Percentiles rank a stretch among this genome's conserved stretches.
Conservation (phyloP, 2,329 filamentous ascomycete species). For the Aspergillus vadensis region DNA sequence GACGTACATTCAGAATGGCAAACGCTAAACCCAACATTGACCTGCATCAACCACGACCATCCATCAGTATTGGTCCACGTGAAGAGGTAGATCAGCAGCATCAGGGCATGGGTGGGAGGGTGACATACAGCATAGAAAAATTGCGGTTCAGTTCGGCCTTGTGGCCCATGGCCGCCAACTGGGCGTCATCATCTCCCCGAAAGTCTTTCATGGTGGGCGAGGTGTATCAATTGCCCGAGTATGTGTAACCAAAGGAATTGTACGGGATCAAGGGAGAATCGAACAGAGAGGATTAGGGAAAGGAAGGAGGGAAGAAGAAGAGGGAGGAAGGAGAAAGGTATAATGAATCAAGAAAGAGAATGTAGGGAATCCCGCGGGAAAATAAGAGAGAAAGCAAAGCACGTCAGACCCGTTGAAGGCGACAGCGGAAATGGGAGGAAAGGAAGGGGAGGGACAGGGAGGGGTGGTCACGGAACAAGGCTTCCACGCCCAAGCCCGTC, state of each 20-base stretch:
- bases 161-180: slow-evolving; percentile 59
- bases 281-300: not conserved
- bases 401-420: not conserved
- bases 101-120: not conserved
- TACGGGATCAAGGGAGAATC: not conserved
- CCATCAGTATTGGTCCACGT: not conserved
- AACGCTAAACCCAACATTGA: slow-evolving; percentile 65
- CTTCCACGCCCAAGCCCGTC: not conserved
- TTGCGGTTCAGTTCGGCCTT: slow-evolving; percentile 61
- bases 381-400: not conserved
- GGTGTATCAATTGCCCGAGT: slow-evolving; percentile 8
- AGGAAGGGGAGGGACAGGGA: not conserved
- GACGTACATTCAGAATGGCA: slow-evolving; percentile 58
- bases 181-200: slow-evolving; percentile 47
- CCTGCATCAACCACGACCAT: slow-evolving; percentile 19
- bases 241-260: not conserved
- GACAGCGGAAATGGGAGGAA: not conserved
- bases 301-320: not conserved
- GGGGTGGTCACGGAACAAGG: not conserved
- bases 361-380: slow-evolving; percentile 3
- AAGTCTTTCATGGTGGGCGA: slow-evolving; percentile 21
- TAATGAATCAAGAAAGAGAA: not conserved
- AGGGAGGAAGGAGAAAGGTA: not conserved
- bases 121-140: slow-evolving; percentile 54
- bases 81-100: not conserved